Percentiles rank a stretch among this genome's conserved stretches.
These are phyloP conservation scores for Xylogone sp. DNA, from an alignment of 2,329 filamentous ascomycete species.

Conservation along the genomic window DNA sequence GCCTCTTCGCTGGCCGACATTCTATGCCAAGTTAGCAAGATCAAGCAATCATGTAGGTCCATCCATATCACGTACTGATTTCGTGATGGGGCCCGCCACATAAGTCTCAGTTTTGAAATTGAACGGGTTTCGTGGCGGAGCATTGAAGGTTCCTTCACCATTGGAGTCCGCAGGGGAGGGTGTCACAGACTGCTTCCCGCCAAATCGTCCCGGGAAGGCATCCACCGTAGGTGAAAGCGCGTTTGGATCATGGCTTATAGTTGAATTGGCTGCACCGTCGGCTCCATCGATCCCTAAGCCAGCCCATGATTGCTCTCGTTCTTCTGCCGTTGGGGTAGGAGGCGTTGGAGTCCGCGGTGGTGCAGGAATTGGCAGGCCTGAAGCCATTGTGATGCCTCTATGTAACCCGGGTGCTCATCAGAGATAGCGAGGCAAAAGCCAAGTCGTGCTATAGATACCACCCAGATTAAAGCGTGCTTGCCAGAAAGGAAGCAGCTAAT, in stretches of 20 bases:
- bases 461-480: not conserved
- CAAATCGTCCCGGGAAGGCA: slow-evolving; percentile 25
- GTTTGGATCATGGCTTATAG: slow-evolving; percentile 36
- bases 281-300: slow-evolving; percentile 19
- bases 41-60: slow-evolving; percentile 3
- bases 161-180: slow-evolving; percentile 20
- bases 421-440: not conserved
- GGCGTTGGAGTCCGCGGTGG: slow-evolving; percentile 64
- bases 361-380: slow-evolving; percentile 52
- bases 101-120: slow-evolving; percentile 88
- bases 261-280: slow-evolving; percentile 18
- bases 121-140: slow-evolving; percentile 64
- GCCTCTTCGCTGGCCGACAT: slow-evolving; percentile 84
- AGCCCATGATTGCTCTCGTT: slow-evolving; percentile 30
- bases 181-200: slow-evolving; percentile 22
- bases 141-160: slow-evolving; percentile 29
- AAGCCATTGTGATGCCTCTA: slow-evolving; percentile 44
- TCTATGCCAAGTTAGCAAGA: slow-evolving; percentile 46
- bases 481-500: not conserved
- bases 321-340: slow-evolving; percentile 45
- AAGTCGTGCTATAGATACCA: not conserved
- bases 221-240: slow-evolving; percentile 42
- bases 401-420: not conserved
- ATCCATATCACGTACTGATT: slow-evolving; percentile 57
- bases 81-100: slow-evolving; percentile 66